Conservation (phyloP, 2,329 filamentous ascomycete species). For the Phyllosticta paracitricarpa region DNA sequence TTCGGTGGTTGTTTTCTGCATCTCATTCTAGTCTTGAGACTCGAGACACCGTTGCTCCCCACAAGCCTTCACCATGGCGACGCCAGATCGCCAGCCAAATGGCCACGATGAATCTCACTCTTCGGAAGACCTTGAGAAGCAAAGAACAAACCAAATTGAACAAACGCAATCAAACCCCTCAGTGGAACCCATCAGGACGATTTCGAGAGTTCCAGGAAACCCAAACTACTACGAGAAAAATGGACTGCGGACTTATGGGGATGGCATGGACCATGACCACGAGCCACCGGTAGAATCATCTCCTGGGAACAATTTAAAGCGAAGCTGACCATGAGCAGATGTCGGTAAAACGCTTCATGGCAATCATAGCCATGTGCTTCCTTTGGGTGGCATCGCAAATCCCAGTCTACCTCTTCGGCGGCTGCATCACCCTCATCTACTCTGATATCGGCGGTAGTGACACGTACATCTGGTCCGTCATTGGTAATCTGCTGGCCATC, state of each 20-base stretch:
- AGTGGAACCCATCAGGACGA: constrained; percentile 23
- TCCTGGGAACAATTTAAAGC: not conserved
- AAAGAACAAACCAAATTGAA: not conserved
- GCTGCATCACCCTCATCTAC: constrained; percentile 43
- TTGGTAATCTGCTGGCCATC: constrained; percentile 45
- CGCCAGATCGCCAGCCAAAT: not conserved
- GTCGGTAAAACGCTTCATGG: constrained; percentile 43
- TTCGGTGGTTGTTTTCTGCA: not conserved
- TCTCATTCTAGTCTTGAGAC: not conserved
- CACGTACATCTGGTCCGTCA: constrained; percentile 47
- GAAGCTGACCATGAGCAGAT: constrained; percentile 29
- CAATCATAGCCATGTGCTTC: constrained; percentile 48
- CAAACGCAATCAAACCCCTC: not conserved
- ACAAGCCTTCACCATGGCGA: not conserved
- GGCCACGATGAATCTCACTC: not conserved
- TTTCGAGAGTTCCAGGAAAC: constrained; percentile 24
- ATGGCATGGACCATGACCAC: constrained; percentile 39
- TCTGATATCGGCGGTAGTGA: constrained; percentile 50
- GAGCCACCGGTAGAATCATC: constrained; percentile 32
- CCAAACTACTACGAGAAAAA: constrained; percentile 36
- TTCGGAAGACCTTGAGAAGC: constrained; percentile 2
- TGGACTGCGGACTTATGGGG: constrained; percentile 35
- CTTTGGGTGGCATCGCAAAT: constrained; percentile 53
- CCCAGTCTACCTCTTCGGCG: constrained; percentile 40
- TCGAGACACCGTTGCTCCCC: not conserved